A percentile compares a stretch with the other conserved stretches of the same genome.
Evolutionary conservation across 805 yeast species (phyloP).

Genomic region (Monosporozyma aquatica): DNA sequence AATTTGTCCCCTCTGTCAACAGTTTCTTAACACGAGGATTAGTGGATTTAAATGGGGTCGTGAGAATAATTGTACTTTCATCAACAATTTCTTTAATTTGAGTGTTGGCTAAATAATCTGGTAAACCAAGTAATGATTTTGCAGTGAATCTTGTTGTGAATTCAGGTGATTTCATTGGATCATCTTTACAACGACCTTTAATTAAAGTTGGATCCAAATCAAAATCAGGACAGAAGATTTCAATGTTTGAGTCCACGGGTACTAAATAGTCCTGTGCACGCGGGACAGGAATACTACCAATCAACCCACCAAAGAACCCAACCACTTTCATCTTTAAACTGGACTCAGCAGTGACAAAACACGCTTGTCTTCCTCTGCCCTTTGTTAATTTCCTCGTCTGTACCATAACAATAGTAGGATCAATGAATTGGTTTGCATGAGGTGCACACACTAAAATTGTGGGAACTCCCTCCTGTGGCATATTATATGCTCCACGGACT

Average conservation of each 20-base stretch:
- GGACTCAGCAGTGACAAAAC: constrained; percentile 75
- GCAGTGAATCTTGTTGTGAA: constrained; percentile 54
- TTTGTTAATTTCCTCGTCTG: constrained; percentile 46
- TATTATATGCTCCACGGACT: constrained; percentile 47
- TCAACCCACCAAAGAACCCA: constrained; percentile 65
- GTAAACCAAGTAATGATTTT: constrained; percentile 66
- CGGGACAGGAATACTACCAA: constrained; percentile 79
- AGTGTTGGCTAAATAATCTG: constrained; percentile 66
- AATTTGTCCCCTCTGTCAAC: constrained; percentile 50
- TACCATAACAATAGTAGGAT: constrained; percentile 68
- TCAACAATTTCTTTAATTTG: constrained; percentile 58
- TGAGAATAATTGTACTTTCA: constrained; percentile 59
- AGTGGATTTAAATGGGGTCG: constrained; percentile 57
- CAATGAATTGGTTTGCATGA: constrained; percentile 83
- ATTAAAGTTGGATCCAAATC: constrained; percentile 42
- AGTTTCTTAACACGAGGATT: constrained; percentile 36
- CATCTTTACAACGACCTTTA: constrained; percentile 40
- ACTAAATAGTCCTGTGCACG: constrained; percentile 80
- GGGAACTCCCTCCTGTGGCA: constrained; percentile 34
- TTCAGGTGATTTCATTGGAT: constrained; percentile 5
- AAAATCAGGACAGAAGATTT: constrained; percentile 45
- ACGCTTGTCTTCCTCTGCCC: constrained; percentile 50
- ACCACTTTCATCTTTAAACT: constrained; percentile 57
- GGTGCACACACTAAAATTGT: constrained; percentile 77
- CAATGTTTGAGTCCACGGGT: constrained; percentile 51